Evolutionary conservation across 2,329 filamentous ascomycete species (phyloP).

Genomic region (Pseudocercospora macadamiae): DNA sequence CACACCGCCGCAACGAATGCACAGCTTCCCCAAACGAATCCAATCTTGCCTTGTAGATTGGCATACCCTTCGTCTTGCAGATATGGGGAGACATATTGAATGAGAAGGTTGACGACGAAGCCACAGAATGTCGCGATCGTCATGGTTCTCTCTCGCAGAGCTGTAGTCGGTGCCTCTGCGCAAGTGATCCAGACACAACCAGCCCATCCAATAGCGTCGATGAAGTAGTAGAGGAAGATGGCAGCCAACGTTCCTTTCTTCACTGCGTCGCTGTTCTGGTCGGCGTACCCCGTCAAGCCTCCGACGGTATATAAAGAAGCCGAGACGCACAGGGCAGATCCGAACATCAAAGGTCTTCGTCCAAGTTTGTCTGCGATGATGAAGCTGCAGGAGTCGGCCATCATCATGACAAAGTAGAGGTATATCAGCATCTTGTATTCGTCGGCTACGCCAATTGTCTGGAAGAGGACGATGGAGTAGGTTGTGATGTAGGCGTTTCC

Average conservation of each 20-base stretch:
- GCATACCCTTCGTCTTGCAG: slow-evolving; percentile 19
- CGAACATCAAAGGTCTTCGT: slow-evolving; percentile 18
- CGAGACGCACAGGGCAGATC: slow-evolving; percentile 10
- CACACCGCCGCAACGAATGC: slow-evolving; percentile 13
- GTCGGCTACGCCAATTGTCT: slow-evolving; percentile 14
- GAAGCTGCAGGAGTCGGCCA: slow-evolving; percentile 16
- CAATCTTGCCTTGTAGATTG: slow-evolving; percentile 17
- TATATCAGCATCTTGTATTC: slow-evolving; percentile 21
- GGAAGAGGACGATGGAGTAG: slow-evolving; percentile 19
- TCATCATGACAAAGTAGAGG: slow-evolving; percentile 17
- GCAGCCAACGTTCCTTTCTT: slow-evolving; percentile 14
- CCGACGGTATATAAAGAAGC: slow-evolving; percentile 8
- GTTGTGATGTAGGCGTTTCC: slow-evolving; percentile 20
- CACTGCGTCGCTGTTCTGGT: not conserved
- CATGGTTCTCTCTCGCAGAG: slow-evolving; percentile 14
- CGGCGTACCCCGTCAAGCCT: slow-evolving; percentile 15
- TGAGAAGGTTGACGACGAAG: slow-evolving; percentile 19
- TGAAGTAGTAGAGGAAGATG: slow-evolving; percentile 16
- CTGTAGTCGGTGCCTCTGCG: slow-evolving; percentile 16
- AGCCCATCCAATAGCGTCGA: slow-evolving; percentile 10
- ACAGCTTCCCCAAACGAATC: slow-evolving; percentile 18
- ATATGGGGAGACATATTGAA: slow-evolving; percentile 20
- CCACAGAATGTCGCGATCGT: slow-evolving; percentile 16
- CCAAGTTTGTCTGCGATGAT: slow-evolving; percentile 15
- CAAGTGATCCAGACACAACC: slow-evolving; percentile 21